Base-by-base conservation (phyloP, 2,329 filamentous ascomycete species). In the Nigrograna mackinnonii region DNA sequence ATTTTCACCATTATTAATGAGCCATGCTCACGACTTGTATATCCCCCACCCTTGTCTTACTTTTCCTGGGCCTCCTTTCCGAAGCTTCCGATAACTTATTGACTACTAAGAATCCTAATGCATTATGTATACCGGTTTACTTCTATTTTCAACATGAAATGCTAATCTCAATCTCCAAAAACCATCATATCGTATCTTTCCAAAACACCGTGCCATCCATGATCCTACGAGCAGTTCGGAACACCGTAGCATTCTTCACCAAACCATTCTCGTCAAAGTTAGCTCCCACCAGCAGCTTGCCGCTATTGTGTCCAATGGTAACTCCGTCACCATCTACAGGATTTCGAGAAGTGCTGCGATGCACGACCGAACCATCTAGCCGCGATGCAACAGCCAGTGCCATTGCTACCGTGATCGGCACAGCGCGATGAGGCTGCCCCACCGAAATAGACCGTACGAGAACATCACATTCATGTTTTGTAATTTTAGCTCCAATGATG, bases 361-460 rank as follows among this genome's bases (percentile, higher is more conserved):
- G 35, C 5, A 61, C 56, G 4, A 53, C 37, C 7, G 55, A 49
- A 12, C 56, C 55, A 11, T 43, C 17, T 4, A 61, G 17, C 22
- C 51, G 49, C 2, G 56, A 60, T 14, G 59, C 59, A 6, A 60
- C 58, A n/a, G 64, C 66, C n/a, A 67, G 46, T 41, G 64, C 67
- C 21, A 69, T 49, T 6, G 66, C 64, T 13, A 64, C 54, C 11
- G 67, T 70, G 19, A 68, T 39, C 1, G 67, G 67, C 4, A 67
- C 59, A 6, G 66, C 67, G 34, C 64, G 62, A 47, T 69, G 67
- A 5, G 67, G 60, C 37, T 69, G 66, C 37, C 58, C 58, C 50
- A 68, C 68, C 6, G 64, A 68, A 19, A 69, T 44, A 3, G 65
- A 64, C 36, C 67, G 54, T 30, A 62, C 60, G 7, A 66, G 48